Evolutionary conservation across 345 rosid species (phyloP).

Genomic region (Arabis hirsuta): DNA sequence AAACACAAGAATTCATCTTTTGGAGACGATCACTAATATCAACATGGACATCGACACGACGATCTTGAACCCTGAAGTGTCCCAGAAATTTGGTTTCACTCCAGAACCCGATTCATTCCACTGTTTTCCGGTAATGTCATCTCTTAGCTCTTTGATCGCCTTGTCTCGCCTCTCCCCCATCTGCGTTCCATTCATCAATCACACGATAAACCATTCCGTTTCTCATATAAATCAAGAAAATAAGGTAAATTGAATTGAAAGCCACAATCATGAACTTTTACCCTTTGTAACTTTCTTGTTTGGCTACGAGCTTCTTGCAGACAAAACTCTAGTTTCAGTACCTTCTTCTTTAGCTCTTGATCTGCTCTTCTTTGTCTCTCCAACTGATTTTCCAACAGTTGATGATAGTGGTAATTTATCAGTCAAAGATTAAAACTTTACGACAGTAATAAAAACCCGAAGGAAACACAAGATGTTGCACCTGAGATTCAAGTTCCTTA

Average conservation of each 20-base stretch:
- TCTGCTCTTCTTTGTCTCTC: conserved; percentile 77
- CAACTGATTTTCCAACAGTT: conserved; percentile 49
- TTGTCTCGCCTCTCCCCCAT: conserved; percentile 84
- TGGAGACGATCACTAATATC: conserved; percentile 74
- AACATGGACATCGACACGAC: conserved; percentile 89
- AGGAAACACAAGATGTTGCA: conserved; percentile 21
- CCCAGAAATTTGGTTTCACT: conserved; percentile 79
- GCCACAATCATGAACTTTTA: conserved; percentile 34
- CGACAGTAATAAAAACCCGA: neutral
- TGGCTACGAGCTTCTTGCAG: conserved; percentile 79
- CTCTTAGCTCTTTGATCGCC: conserved; percentile 72
- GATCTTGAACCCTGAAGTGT: conserved; percentile 76
- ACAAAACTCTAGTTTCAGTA: conserved; percentile 77
- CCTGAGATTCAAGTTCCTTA: conserved; percentile 78
- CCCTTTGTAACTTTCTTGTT: conserved; percentile 77
- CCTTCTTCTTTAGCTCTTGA: conserved; percentile 81
- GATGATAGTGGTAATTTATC: neutral
- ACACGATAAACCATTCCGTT: conserved; percentile 9
- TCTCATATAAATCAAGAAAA: conserved; percentile 10
- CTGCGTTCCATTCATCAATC: conserved; percentile 44
- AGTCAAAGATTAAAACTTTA: conserved; percentile 5
- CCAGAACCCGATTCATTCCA: conserved; percentile 31
- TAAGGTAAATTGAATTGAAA: neutral
- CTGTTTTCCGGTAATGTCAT: conserved; percentile 62
- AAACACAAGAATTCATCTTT: conserved; percentile 51